A percentile compares a stretch with the other conserved stretches of the same genome.
Conservation (phyloP, 768 basidiomycete genomes). For the Cystobasidium onofrii region DNA sequence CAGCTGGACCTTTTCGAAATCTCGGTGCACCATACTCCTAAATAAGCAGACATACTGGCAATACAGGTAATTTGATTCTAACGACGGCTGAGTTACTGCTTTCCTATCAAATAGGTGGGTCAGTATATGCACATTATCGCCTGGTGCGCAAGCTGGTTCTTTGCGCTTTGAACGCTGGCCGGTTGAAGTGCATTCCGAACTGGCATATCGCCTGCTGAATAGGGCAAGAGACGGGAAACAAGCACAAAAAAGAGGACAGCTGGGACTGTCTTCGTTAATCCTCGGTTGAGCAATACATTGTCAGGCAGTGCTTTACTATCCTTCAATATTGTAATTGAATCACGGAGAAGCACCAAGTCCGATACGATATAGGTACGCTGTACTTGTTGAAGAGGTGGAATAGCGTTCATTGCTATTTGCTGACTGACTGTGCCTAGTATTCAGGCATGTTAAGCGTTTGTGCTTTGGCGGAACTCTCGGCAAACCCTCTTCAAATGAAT, state of each 20-base stretch:
- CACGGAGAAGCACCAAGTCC: too few relatives aligned
- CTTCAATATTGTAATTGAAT: too few relatives aligned
- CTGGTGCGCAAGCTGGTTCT: neutral
- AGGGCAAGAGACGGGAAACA: neutral
- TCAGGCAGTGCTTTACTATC: too few relatives aligned
- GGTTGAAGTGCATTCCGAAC: neutral
- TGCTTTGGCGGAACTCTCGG: too few relatives aligned
- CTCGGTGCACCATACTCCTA: neutral
- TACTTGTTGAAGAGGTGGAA: too few relatives aligned
- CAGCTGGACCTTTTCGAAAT: neutral
- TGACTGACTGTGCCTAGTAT: too few relatives aligned
- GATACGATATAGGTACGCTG: too few relatives aligned
- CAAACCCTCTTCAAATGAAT: neutral
- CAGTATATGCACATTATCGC: neutral
- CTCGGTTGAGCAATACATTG: too few relatives aligned
- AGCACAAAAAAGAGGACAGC: neutral
- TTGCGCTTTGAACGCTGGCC: neutral
- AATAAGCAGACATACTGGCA: neutral
- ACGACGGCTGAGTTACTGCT: neutral
- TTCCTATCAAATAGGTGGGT: too few relatives aligned
- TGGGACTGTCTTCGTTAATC: neutral
- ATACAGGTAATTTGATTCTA: neutral
- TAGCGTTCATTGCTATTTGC: too few relatives aligned
- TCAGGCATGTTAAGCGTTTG: too few relatives aligned
- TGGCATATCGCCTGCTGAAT: too few relatives aligned